Conservation (phyloP, 768 basidiomycete species). For the Xerocomellus amylosporus region DNA sequence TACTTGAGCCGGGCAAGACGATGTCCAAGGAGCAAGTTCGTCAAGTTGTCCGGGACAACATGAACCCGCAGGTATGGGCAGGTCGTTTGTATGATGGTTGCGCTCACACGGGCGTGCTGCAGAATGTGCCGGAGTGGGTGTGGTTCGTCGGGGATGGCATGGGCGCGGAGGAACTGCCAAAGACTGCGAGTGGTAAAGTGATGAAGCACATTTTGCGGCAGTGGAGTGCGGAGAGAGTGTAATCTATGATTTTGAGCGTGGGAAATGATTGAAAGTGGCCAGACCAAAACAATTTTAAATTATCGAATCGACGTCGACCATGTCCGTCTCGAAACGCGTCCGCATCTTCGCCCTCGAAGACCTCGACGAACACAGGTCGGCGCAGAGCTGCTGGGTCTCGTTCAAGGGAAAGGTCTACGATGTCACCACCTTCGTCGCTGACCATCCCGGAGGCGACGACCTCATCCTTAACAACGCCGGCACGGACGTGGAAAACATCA, state of each 20-base stretch:
- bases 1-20: constrained; percentile 39
- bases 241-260: constrained; percentile 2
- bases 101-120: constrained; percentile 4
- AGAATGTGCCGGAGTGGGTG: constrained; percentile 81
- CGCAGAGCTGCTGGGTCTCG: constrained; percentile 77
- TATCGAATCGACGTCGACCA: constrained; percentile 26
- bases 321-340: constrained; percentile 60
- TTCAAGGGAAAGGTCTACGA: constrained; percentile 86
- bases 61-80: constrained; percentile 74
- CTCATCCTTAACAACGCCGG: constrained; percentile 81
- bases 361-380: constrained; percentile 58
- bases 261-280: constrained; percentile 10
- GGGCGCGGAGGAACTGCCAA: constrained; percentile 58
- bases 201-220: constrained; percentile 74
- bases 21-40: constrained; percentile 54
- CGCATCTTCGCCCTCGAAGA: constrained; percentile 76
- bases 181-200: constrained; percentile 86
- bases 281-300: not conserved
- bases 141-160: constrained; percentile 79
- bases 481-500: constrained; percentile 73
- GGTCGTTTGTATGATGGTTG: not conserved
- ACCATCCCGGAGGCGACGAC: constrained; percentile 97
- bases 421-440: constrained; percentile 75
- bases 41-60: constrained; percentile 47
- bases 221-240: constrained; percentile 48